These are phyloP conservation scores for Rhizopogon parksii DNA, from an alignment of 1,284 basidiomycete genomes.

Conservation along the genomic window DNA sequence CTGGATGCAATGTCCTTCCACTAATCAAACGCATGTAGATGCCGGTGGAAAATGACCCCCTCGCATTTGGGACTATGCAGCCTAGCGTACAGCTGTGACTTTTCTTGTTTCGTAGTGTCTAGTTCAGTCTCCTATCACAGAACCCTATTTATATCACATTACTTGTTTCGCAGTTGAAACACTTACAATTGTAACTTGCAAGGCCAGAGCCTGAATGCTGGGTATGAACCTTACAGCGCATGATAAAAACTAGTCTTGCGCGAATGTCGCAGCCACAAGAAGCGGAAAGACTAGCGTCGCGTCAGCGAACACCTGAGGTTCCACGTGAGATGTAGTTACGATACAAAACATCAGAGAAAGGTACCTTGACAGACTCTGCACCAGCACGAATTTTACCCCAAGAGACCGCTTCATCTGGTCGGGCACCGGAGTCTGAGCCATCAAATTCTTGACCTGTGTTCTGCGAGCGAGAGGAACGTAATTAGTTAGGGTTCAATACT, in stretches of 20 bases:
- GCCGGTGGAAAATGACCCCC: conserved; percentile 3
- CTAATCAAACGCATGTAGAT: conserved; percentile 19
- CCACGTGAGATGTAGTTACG: conserved; percentile 2
- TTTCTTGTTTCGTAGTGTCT: conserved; percentile 3
- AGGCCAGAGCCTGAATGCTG: not conserved
- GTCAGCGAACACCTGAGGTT: conserved; percentile 57
- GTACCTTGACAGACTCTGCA: conserved; percentile 87
- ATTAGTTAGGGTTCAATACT: conserved; percentile 6
- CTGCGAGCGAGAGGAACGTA: conserved; percentile 30
- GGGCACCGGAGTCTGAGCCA: conserved; percentile 94
- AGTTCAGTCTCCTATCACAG: not conserved
- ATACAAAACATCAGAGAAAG: not conserved
- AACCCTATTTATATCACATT: not conserved
- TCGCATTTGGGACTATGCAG: not conserved
- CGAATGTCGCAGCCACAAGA: conserved; percentile 84
- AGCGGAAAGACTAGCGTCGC: conserved; percentile 89
- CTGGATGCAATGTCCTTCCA: not conserved
- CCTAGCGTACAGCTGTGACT: not conserved
- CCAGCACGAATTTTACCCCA: conserved; percentile 97
- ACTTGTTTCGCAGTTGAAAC: not conserved
- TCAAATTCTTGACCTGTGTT: conserved; percentile 99
- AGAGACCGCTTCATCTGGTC: conserved; percentile 97
- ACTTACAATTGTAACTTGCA: not conserved
- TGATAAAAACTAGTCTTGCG: conserved; percentile 34
- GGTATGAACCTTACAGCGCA: not conserved